These are phyloP conservation scores for Tulasnella sp. DNA, from an alignment of 768 basidiomycete genomes.

Conservation along the genomic window DNA sequence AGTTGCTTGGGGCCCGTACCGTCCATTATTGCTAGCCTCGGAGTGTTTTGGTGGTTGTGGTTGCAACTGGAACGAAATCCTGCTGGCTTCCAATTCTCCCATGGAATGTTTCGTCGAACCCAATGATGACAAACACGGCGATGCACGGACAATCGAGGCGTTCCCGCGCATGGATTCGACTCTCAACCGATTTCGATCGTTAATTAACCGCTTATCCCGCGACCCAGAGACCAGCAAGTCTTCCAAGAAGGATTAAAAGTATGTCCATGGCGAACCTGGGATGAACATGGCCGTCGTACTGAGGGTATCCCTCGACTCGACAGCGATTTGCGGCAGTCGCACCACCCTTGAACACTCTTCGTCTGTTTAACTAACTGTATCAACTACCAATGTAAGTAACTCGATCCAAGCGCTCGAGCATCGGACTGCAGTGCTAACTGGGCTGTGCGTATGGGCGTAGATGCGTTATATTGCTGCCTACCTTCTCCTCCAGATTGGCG, in stretches of 20 bases:
- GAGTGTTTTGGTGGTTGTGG: no score
- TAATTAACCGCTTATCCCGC: background rate
- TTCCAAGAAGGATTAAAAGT: background rate
- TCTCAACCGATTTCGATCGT: background rate
- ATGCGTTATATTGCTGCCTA: conserved; percentile 96
- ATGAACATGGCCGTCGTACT: background rate
- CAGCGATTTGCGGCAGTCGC: background rate
- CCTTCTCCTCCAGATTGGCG: conserved; percentile 93
- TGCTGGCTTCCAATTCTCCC: no score
- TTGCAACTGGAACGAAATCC: no score
- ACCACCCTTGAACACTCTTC: background rate
- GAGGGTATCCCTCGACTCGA: background rate
- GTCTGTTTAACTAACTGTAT: background rate
- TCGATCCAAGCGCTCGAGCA: background rate
- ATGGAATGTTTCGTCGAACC: no score
- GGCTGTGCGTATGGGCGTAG: conserved; percentile 34
- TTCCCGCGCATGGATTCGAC: background rate
- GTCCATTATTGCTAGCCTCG: no score
- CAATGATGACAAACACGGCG: no score
- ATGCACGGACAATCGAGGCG: background rate
- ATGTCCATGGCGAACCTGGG: background rate
- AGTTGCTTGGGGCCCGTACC: no score
- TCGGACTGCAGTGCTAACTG: background rate
- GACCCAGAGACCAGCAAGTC: background rate
- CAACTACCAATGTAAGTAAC: background rate